Conservation (phyloP, 2,329 filamentous ascomycete species). For the Penicillium sp. region DNA sequence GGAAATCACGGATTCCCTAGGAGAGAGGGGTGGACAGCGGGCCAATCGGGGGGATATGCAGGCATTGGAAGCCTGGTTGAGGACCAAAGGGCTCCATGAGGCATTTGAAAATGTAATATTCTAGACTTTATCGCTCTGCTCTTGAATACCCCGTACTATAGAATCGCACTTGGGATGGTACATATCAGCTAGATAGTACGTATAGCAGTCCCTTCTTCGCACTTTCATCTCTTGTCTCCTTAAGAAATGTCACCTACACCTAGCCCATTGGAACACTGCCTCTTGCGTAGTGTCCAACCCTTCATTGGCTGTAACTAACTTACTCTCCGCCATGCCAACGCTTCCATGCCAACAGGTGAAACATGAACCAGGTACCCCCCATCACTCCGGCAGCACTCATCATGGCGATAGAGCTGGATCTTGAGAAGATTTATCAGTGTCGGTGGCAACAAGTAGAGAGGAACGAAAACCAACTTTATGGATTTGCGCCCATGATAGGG, state of each 20-base stretch:
- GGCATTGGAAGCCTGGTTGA: slow-evolving; percentile 30
- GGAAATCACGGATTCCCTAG: slow-evolving; percentile 33
- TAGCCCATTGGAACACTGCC: too few species aligned
- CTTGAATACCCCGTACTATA: not conserved
- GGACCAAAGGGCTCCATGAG: slow-evolving; percentile 22
- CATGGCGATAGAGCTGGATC: slow-evolving; percentile 20
- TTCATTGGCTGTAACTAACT: too few species aligned
- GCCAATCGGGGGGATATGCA: slow-evolving; percentile 36
- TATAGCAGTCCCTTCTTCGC: not conserved
- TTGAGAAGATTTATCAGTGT: not conserved
- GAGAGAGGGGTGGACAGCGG: slow-evolving; percentile 30
- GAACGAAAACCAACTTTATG: too few species aligned
- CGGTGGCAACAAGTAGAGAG: too few species aligned
- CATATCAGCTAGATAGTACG: not conserved
- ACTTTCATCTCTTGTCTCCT: too few species aligned
- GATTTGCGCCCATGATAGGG: not conserved
- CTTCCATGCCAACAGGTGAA: slow-evolving; percentile 16
- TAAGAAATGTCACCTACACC: too few species aligned
- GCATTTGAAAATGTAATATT: slow-evolving; percentile 35
- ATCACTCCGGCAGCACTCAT: slow-evolving; percentile 21
- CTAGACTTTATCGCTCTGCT: slow-evolving; percentile 4
- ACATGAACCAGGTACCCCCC: slow-evolving; percentile 17
- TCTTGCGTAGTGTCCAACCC: too few species aligned
- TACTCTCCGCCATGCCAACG: not conserved
- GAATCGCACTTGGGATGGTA: not conserved